Base-by-base conservation (phyloP, 2,329 filamentous ascomycete species). In the Periconia sp. region DNA sequence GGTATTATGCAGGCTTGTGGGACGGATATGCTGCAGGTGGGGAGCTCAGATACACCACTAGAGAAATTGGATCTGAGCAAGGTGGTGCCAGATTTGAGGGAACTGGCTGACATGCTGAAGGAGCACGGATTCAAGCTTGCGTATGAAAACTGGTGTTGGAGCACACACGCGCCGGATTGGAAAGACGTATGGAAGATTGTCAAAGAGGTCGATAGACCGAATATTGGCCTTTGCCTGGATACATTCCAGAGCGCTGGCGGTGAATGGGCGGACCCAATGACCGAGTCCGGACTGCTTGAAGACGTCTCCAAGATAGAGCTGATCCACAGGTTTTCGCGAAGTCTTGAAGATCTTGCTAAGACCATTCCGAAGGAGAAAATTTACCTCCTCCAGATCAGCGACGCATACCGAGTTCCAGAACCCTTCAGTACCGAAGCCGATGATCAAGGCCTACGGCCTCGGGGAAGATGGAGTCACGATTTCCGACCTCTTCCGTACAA, bases 121-220 rank as follows among this genome's bases (percentile, higher is more conserved):
- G 63, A 74, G 16, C 76, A 81, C 33, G 76, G 77, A 0, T 81
- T 83, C 61, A 77, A 80, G 5, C 71, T 92, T 13, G 86, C 87
- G 0, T 92, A 91, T 54, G 87, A 92, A 69, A 90, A 91, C 61
- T 91, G 87, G 86, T 89, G 87, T 68, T 92, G 87, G 88, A 84
- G 84, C 0, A 88, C 86, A 0, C 80, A 83, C 35, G 85, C 86
- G 0, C 80, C 84, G 0, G 76, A 72, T 1, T 92, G 87, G 88
- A 80, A 78, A 50, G 77, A 84, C 35, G 84, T 85, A 0, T 91
- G 86, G 85, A 71, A 80, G 2, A 84, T 91, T 10, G 84, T 89
- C 4, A 60, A 79, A 49, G 75, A 74, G 31, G 85, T 84, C 2
- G 71, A 88, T 52, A 70, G 83, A 3, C 73, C 77, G 0, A 91